Base-by-base conservation (phyloP, 1,284 basidiomycete genomes). In the Pseudozyma hubeiensis region DNA sequence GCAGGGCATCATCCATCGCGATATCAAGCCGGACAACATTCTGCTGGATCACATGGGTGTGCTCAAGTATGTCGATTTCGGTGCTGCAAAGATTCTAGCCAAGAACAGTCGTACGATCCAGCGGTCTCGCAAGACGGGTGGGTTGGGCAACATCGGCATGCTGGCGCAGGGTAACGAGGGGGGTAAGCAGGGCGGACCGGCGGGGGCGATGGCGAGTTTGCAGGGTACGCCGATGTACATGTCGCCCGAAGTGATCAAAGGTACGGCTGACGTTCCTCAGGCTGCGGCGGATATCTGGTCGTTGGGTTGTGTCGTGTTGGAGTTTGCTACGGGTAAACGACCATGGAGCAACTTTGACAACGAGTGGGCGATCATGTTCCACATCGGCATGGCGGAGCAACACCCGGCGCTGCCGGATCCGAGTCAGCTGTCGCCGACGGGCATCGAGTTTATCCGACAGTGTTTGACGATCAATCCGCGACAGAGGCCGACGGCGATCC, bases 151-250 rank as follows among this genome's bases (percentile, higher is more conserved):
- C 30, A 66, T 69, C 30, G 67, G 67, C 8, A 67, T 75, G 73
- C 16, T 70, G 16, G 61, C 64, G 29, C 52, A 45, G 13, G 87
- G 87, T 50, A 86, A 86, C 7, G 84, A 88, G 8, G 89, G 88
- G 14, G 80, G 76, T 47, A 82, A 46, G 80, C 77, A 75, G 9
- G 78, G 70, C 11, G 75, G 76, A 10, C 70, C 72, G 0, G 80
- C 82, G 0, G 86, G 83, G 3, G 86, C 85, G 29, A 92, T 92
- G 85, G 92, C 92, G 11, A 75, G 69, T 52, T 53, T 83, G 58
- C 97, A 96, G 2, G 97, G 97, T 13, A 99, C 97, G 17, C 97
- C 97, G 0, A 99, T 99, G 96, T 99, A 99, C 86, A 97, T 99
- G 93, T 96, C 94, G 10, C 97, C 97, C 1, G 97, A 99, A 84